Evolutionary conservation across 75 land plant genomes (phyloP).

Genomic region (Azolla pinnata): DNA sequence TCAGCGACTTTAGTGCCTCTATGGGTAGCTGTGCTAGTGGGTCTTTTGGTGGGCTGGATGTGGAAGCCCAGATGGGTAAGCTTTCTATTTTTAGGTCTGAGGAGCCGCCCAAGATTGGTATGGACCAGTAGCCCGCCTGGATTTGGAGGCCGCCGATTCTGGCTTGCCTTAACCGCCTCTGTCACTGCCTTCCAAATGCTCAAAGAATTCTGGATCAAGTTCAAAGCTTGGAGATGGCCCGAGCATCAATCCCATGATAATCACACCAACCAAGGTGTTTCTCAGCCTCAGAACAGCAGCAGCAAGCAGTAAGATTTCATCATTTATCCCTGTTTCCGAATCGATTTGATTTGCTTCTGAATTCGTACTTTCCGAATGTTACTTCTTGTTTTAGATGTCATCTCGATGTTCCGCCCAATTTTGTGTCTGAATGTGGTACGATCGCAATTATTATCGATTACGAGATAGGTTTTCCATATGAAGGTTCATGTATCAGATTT

Average conservation of each 20-base stretch:
- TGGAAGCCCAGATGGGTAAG: slow-evolving; percentile 91
- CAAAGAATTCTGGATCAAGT: slow-evolving; percentile 45
- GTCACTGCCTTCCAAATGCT: slow-evolving; percentile 66
- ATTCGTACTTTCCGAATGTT: too few species aligned
- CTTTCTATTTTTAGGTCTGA: slow-evolving; percentile 56
- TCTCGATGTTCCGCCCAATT: too few species aligned
- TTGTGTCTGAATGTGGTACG: too few species aligned
- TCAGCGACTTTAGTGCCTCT: slow-evolving; percentile 68
- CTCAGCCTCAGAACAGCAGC: too few species aligned
- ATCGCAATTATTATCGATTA: too few species aligned
- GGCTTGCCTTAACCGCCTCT: slow-evolving; percentile 79
- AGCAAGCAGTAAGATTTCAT: too few species aligned
- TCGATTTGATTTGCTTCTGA: too few species aligned
- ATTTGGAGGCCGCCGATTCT: slow-evolving; percentile 74
- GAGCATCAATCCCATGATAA: not conserved
- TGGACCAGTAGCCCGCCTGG: slow-evolving; percentile 93
- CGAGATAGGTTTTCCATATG: too few species aligned
- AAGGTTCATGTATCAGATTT: too few species aligned
- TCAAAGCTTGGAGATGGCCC: slow-evolving; percentile 36
- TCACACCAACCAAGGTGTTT: too few species aligned
- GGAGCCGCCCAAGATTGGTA: slow-evolving; percentile 49
- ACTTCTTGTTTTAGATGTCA: too few species aligned
- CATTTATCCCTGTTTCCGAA: too few species aligned
- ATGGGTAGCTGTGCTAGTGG: slow-evolving; percentile 83
- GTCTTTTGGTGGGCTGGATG: slow-evolving; percentile 83